Evolutionary conservation across 2,329 filamentous ascomycete species (phyloP), one percentile per base, ranked within the genome.

Genomic region (Mariannaea sp.): DNA sequence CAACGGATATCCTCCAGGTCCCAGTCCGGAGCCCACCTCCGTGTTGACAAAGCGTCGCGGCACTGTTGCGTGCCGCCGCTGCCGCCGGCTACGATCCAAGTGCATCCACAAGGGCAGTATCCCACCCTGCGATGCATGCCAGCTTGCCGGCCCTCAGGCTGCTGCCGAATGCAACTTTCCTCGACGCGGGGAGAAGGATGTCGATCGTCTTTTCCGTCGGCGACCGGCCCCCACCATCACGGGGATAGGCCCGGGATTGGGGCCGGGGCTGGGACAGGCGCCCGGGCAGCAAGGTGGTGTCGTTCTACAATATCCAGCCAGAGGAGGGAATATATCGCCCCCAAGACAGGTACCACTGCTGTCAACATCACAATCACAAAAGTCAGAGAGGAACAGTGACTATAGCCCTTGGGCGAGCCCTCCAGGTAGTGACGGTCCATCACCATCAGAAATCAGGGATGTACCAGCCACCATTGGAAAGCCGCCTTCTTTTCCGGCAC

Each of bases 51-150:
- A 53, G 36, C 59, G 58, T 16, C 57, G 62, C 19, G 58, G 61
- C 24, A 54, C 57, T 5, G 54, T 60, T 10, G 62, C 62, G 24
- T 66, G 61, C 26, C 35, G 39, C 13, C 19, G 41, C 27, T 66
- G 62, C 49, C 60, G 63, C n/a, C 57, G 63, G 13, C 48, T 61
- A 2, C 55, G 63, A 6, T 58, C 60, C 7, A 66, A 61, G 50
- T 66, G 63, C 44, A 40, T 61, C 17, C 62, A 65, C 51, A 32
- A 53, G 8, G 29, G 46, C 10, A 26, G 32, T 8, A 8, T 8
- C 13, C 59, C 60, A 30, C 62, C 62, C 3, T 65, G 62, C 27
- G 54, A 64, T n/a, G 57, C 56, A 9, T 65, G 62, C 42, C 40
- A 26, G 8, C 16, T 49, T 10, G 52, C 54, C 17, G 62, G 60